phyloP scores from a whole-genome alignment of 202 grass and related monocot genomes.

The Setaria italica region DNA sequence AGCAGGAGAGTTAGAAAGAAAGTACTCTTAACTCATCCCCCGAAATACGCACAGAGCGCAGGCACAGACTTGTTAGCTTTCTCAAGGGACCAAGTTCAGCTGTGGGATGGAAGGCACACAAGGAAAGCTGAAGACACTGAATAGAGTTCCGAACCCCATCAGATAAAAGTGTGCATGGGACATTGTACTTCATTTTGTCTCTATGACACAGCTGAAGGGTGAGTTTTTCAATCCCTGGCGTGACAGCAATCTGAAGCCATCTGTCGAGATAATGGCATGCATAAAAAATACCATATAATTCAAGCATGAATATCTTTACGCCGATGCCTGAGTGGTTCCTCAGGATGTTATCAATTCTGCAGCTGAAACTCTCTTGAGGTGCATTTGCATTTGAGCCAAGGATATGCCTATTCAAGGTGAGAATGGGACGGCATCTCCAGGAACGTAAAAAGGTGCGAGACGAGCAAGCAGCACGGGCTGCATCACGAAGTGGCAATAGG shows the following conservation, averaged over 20 bases:
- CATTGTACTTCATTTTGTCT: background rate
- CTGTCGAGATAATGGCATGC: background rate
- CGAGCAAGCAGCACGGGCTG: background rate
- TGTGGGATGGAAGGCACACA: background rate
- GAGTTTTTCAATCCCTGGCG: slow-evolving; percentile 36
- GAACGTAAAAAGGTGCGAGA: slow-evolving; percentile 3
- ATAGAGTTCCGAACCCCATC: slow-evolving; percentile 3
- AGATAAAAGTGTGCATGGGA: background rate
- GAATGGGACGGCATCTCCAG: slow-evolving; percentile 9
- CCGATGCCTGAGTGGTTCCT: background rate
- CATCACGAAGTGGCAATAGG: background rate
- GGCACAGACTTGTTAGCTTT: slow-evolving; percentile 19
- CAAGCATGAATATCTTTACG: background rate
- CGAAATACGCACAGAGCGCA: background rate
- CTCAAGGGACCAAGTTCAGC: slow-evolving; percentile 12
- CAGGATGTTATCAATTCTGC: slow-evolving; percentile 10
- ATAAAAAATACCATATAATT: background rate
- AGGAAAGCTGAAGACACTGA: background rate
- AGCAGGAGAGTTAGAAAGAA: slow-evolving; percentile 17
- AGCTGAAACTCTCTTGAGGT: background rate
- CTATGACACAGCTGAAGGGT: background rate
- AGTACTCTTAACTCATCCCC: background rate
- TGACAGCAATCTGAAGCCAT: slow-evolving; percentile 31
- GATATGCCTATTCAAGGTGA: background rate
- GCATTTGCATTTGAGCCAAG: background rate